These are phyloP conservation scores for Aspergillus carbonarius DNA, from an alignment of 2,329 filamentous ascomycete genomes.

Conservation along the genomic window DNA sequence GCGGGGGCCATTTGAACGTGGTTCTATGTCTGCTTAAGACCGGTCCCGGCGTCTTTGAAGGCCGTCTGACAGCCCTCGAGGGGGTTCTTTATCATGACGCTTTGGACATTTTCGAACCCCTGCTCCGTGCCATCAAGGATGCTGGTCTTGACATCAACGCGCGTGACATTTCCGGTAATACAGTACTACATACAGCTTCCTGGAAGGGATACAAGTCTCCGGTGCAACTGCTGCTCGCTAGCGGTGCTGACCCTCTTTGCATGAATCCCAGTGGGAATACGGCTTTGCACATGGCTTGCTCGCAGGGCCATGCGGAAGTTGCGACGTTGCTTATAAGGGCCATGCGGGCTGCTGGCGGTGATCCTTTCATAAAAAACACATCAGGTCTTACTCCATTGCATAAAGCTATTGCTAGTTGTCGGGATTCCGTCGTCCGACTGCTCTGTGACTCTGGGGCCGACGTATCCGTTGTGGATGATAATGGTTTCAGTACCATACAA, in stretches of 20 bases:
- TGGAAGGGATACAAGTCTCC: background rate
- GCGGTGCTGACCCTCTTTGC: background rate
- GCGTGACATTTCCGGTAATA: background rate
- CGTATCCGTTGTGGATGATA: background rate
- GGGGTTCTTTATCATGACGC: background rate
- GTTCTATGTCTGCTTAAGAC: background rate
- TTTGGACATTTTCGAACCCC: background rate
- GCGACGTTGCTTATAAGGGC: background rate
- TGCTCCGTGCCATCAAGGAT: background rate
- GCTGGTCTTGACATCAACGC: background rate
- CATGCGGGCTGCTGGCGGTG: background rate
- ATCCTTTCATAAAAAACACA: background rate
- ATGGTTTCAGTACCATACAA: background rate
- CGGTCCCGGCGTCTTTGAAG: background rate
- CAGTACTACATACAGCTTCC: background rate
- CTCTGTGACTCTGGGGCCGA: background rate
- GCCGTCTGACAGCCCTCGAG: background rate
- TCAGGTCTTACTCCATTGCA: background rate
- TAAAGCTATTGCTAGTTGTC: background rate
- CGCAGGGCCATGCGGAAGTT: background rate
- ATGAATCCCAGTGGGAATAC: background rate
- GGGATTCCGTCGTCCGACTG: background rate
- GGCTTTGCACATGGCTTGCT: background rate
- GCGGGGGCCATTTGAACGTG: background rate
- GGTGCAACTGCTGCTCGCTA: background rate